phyloP scores from a whole-genome alignment of 176 grass and related monocot genomes.

The Luzula sylvatica region DNA sequence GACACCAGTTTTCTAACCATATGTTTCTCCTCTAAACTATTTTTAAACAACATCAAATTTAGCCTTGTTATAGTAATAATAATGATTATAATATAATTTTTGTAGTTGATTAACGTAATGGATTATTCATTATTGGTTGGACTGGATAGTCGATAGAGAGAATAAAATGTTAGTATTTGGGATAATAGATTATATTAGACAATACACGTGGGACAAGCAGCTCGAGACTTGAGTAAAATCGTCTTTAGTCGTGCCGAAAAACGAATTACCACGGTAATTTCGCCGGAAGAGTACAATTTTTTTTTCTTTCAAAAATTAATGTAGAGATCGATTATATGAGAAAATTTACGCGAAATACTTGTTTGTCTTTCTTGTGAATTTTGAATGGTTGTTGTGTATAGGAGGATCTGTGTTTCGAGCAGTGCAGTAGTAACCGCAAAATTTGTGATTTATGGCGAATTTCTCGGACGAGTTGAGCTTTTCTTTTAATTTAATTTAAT shows the following conservation, averaged over 20 bases:
- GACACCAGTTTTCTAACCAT: conserved; percentile 74
- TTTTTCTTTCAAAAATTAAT: conserved; percentile 67
- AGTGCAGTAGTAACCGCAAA: neutral
- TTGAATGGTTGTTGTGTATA: conserved; percentile 14
- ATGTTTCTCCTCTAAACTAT: conserved; percentile 29
- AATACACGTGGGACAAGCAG: conserved; percentile 93
- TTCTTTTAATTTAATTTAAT: too few relatives aligned
- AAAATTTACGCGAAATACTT: neutral
- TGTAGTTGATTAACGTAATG: conserved; percentile 75
- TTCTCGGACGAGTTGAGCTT: too few relatives aligned
- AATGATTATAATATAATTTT: neutral
- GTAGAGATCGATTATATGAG: conserved; percentile 15
- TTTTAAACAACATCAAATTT: neutral
- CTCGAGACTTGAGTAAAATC: conserved; percentile 84
- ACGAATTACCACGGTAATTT: conserved; percentile 77
- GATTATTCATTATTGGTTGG: conserved; percentile 86
- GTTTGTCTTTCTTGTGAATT: conserved; percentile 9
- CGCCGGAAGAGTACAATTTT: conserved; percentile 69
- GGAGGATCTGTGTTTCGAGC: too few relatives aligned
- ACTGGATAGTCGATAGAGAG: conserved; percentile 76
- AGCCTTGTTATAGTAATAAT: neutral
- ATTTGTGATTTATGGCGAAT: conserved; percentile 31
- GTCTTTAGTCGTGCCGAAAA: conserved; percentile 73
- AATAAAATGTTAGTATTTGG: conserved; percentile 69
- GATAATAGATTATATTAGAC: conserved; percentile 88